Base-by-base conservation (phyloP, 2,329 filamentous ascomycete species). In the Alternaria sp. region DNA sequence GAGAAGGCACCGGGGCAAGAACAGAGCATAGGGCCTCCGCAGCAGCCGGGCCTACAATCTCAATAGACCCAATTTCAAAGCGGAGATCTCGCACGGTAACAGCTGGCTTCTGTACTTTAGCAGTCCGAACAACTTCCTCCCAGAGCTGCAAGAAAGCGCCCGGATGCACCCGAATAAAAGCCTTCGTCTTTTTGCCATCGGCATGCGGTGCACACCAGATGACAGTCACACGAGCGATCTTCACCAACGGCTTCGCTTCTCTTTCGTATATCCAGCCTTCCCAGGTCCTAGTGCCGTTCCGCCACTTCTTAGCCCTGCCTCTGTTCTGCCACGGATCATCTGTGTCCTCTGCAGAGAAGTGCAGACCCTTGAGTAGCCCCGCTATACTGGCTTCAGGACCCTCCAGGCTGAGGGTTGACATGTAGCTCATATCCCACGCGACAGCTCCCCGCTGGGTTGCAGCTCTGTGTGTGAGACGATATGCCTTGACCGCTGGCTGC, bases 391-490 rank as follows among this genome's bases (percentile, higher is more conserved):
- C 79, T 44, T 87, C 82, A 13, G 84, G 81, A 0, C 94, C 96
- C 69, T 90, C 89, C 4, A 98, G 77, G 13, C 90, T 86, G 67
- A 98, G 91, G 1, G 93, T 97, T 70, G 92, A 92, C 83, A 96
- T 91, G 77, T 97, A 99, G 77, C 94, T 98, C 84, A 89, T 92
- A 80, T 99, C 96, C 93, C 95, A 98, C 1, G 90, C 90, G 46
- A 98, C 84, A 21, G 91, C 91, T 6, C 96, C 94, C 67, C 90
- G 88, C 56, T 90, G 86, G 26, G 89, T 89, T 56, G 89, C 88
- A 21, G 93, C 90, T 67, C 94, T 89, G 82, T 98, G 93, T 0
- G 93, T 96, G 49, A 93, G 89, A 54, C 96, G 86, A 77, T 97
- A 97, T 55, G 91, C 90, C 83, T 99, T 99, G 75, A 93, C 90